These are phyloP conservation scores for Sparassis latifolia DNA, from an alignment of 1,284 basidiomycete genomes.

Conservation along the genomic window DNA sequence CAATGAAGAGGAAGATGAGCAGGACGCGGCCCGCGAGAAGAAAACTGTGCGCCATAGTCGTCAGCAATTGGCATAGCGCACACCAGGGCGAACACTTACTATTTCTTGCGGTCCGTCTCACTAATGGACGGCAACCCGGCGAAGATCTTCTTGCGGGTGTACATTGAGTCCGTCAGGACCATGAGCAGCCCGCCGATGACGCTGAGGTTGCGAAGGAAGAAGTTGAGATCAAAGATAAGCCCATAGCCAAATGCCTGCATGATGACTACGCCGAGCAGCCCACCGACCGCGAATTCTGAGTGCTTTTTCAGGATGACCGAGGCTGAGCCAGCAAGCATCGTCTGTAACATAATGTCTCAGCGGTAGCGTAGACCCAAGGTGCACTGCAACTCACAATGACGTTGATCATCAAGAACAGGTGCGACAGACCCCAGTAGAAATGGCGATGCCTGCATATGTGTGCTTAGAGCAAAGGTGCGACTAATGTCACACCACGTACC, in stretches of 20 bases:
- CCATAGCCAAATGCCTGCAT: constrained; percentile 70
- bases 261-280: constrained; percentile 87
- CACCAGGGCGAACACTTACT: constrained; percentile 48
- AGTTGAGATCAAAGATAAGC: constrained; percentile 81
- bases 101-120: constrained; percentile 97
- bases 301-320: constrained; percentile 85
- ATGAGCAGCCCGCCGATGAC: constrained; percentile 60
- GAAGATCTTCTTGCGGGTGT: constrained; percentile 82
- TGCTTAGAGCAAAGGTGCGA: constrained; percentile 3
- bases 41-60: constrained; percentile 53
- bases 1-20: constrained; percentile 98
- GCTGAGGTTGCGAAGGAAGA: constrained; percentile 77
- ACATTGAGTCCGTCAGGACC: constrained; percentile 96
- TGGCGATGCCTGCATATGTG: constrained; percentile 67
- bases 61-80: neutral
- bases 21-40: constrained; percentile 95
- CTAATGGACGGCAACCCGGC: constrained; percentile 88
- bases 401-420: constrained; percentile 89
- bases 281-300: constrained; percentile 86
- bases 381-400: constrained; percentile 66
- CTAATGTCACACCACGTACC: constrained; percentile 40
- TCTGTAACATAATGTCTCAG: constrained; percentile 39
- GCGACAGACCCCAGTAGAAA: constrained; percentile 93
- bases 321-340: constrained; percentile 85
- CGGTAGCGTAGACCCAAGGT: neutral